phyloP scores from a whole-genome alignment of 176 grass and related monocot species.

The Dactylis glomerata region DNA sequence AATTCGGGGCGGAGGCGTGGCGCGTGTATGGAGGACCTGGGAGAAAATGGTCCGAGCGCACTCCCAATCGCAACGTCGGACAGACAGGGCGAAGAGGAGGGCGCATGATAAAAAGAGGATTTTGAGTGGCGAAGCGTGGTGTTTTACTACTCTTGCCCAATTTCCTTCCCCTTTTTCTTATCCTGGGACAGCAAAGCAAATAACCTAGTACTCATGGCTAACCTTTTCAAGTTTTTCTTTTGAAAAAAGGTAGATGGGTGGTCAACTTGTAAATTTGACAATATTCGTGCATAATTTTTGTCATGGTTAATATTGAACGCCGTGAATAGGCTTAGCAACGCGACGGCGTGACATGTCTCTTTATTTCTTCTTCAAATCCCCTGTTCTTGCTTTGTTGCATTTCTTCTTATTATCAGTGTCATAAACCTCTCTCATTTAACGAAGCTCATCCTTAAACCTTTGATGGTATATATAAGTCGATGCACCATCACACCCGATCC shows the following conservation, averaged over 20 bases:
- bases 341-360: too few relatives aligned
- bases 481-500: too few relatives aligned
- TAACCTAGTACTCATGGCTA: not conserved
- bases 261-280: not conserved
- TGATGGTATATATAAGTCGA: too few relatives aligned
- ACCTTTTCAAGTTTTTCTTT: not conserved
- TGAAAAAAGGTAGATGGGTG: not conserved
- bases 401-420: too few relatives aligned
- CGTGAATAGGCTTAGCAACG: too few relatives aligned
- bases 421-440: too few relatives aligned
- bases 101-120: not conserved
- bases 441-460: too few relatives aligned
- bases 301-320: not conserved
- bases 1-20: slow-evolving; percentile 17
- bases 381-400: too few relatives aligned
- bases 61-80: slow-evolving; percentile 33
- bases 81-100: not conserved
- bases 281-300: not conserved
- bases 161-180: not conserved
- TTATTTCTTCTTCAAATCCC: too few relatives aligned
- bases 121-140: not conserved
- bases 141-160: not conserved
- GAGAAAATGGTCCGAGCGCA: slow-evolving; percentile 34
- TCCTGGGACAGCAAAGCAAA: not conserved
- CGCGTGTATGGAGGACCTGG: not conserved